These are phyloP conservation scores for Phaeoacremonium minimum DNA, from an alignment of 2,329 filamentous ascomycete species.

Conservation along the genomic window DNA sequence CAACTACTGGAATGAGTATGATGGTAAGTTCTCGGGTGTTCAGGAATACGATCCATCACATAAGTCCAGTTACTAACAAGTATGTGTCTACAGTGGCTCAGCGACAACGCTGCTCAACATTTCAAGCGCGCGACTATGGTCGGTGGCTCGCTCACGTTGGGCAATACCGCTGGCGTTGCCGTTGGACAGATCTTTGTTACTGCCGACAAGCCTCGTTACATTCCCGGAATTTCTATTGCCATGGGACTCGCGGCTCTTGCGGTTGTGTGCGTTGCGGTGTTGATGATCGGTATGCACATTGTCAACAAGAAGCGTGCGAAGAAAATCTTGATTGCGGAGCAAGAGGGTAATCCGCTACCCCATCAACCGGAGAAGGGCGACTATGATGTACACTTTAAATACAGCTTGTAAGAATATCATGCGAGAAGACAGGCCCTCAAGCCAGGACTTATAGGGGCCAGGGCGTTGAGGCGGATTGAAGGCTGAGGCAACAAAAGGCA, in stretches of 20 bases:
- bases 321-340: constrained; percentile 14
- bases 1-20: constrained; percentile 26
- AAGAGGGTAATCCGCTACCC: constrained; percentile 13
- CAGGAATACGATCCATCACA: too few species aligned
- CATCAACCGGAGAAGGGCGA: constrained; percentile 18
- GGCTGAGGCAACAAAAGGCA: too few species aligned
- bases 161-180: constrained; percentile 41
- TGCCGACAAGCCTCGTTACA: constrained; percentile 20
- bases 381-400: constrained; percentile 20
- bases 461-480: too few species aligned
- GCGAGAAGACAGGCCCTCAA: too few species aligned
- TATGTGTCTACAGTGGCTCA: constrained; percentile 30
- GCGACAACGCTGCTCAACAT: constrained; percentile 41
- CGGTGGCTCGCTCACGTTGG: constrained; percentile 39
- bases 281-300: constrained; percentile 19
- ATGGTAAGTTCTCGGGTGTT: constrained; percentile 16
- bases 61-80: too few species aligned
- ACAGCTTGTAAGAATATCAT: constrained; percentile 10
- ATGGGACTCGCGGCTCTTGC: constrained; percentile 19
- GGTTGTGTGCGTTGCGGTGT: constrained; percentile 15
- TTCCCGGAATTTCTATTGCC: constrained; percentile 21
- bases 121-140: constrained; percentile 42
- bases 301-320: constrained; percentile 20
- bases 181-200: constrained; percentile 38
- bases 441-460: too few species aligned